phyloP scores from a whole-genome alignment of 1,284 basidiomycete species.

The Omphalotus olearius region DNA sequence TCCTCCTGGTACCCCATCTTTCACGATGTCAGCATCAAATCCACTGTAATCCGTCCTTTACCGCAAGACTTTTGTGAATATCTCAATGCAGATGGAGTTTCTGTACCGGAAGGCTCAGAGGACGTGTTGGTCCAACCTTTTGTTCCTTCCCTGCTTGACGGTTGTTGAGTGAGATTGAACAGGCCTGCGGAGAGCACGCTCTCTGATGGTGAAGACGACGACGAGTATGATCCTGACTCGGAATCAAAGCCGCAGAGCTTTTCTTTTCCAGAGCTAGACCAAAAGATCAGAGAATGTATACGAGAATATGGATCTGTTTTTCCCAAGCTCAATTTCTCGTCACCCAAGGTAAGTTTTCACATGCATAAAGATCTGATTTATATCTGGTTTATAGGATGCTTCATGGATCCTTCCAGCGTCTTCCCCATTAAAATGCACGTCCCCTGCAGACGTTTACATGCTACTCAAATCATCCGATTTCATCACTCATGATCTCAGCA shows the following conservation, averaged over 20 bases:
- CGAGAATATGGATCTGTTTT: conserved; percentile 80
- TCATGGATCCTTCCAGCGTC: conserved; percentile 89
- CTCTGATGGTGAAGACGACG: conserved; percentile 52
- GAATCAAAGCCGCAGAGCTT: conserved; percentile 33
- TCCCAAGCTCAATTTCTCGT: conserved; percentile 93
- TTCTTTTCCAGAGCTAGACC: conserved; percentile 77
- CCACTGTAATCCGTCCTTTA: conserved; percentile 74
- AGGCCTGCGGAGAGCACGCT: conserved; percentile 52
- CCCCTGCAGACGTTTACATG: conserved; percentile 89
- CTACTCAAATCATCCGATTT: conserved; percentile 94
- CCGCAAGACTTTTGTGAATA: conserved; percentile 66
- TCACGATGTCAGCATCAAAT: conserved; percentile 67
- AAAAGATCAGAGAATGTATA: conserved; percentile 67
- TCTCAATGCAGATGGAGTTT: conserved; percentile 75
- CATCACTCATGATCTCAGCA: conserved; percentile 73
- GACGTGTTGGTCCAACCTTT: conserved; percentile 62
- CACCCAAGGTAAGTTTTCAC: conserved; percentile 68
- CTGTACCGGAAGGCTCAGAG: conserved; percentile 81
- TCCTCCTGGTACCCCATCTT: conserved; percentile 87
- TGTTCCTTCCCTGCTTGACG: conserved; percentile 9
- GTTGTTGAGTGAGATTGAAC: conserved; percentile 19
- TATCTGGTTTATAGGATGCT: conserved; percentile 76
- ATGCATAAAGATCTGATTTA: conserved; percentile 7
- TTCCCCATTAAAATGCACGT: conserved; percentile 81
- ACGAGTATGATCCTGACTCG: conserved; percentile 30